Base-by-base conservation (phyloP, 257 asterid genomes). In the Solanum tarijense region DNA sequence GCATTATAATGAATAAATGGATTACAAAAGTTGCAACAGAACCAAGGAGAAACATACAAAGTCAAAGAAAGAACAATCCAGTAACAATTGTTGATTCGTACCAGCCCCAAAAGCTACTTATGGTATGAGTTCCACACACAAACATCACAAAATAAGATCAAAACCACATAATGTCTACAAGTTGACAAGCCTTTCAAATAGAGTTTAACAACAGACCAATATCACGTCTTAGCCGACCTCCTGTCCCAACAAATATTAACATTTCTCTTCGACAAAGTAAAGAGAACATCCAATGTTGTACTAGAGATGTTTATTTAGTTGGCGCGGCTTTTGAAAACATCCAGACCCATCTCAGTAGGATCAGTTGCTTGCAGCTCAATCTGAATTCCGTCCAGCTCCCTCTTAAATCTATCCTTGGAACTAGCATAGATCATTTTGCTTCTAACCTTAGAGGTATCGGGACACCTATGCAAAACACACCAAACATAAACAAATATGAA, bases 281-380 rank as follows among this genome's bases (percentile, higher is more conserved):
- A 81, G 69, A 81, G 85, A 46, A 81, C 68, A 81, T 81, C 85
- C 43, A 81, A 46, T 81, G 43, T n/a, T 29, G 85, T 18, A 46
- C 41, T 48, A 81, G 41, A 46, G 29, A 46, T 46, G 41, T 46
- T 81, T 81, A 81, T 48, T 46, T 81, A 81, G 29, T 46, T 81
- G 68, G 85, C 85, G 7, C 85, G 85, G 85, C 85, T 81, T 81
- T 81, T 81, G 85, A 81, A 81, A 20, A 81, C 85, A 81, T 81
- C 68, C 68, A 81, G 66, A 81, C 85, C 85, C 85, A 81, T 81
- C 68, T 81, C 85, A 81, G 85, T 81, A 29, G 85, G 85, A 29
- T 81, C 85, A 46, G 85, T 81, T 29, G 85, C 85, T 81, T 81
- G 68, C 29, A 81, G 85, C 85, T 81, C 85, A 27, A 81, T 81